A percentile compares a stretch with the other conserved stretches of the same genome.
Conservation (phyloP, 1,284 basidiomycete species). For the Rhodotorula sp. region DNA sequence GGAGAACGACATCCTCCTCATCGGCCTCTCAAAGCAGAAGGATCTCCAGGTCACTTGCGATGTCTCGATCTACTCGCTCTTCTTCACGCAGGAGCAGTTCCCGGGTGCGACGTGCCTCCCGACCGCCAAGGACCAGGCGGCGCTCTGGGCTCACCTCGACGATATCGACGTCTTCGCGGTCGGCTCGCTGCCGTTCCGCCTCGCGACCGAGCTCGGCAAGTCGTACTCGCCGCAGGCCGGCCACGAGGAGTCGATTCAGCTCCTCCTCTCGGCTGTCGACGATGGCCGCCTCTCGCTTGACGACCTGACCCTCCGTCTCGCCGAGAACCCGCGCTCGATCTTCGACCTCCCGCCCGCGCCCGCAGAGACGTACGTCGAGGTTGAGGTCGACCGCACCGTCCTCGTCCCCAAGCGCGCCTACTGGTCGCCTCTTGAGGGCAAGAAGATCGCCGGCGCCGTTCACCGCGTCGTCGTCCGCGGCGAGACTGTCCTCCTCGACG, state of each 20-base stretch:
- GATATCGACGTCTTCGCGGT: constrained; percentile 90
- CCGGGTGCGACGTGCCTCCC: constrained; percentile 70
- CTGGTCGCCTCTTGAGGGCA: constrained; percentile 85
- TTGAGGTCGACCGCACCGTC: constrained; percentile 78
- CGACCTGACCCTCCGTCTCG: constrained; percentile 75
- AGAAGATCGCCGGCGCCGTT: constrained; percentile 69
- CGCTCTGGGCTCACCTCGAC: constrained; percentile 83
- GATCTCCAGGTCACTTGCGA: constrained; percentile 94
- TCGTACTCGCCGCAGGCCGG: constrained; percentile 72
- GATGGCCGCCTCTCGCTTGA: constrained; percentile 78
- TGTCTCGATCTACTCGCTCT: constrained; percentile 87
- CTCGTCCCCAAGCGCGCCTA: constrained; percentile 51
- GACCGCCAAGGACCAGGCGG: constrained; percentile 72
- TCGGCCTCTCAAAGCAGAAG: constrained; percentile 92
- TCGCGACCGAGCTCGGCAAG: constrained; percentile 70
- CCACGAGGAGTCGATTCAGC: constrained; percentile 81
- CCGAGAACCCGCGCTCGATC: constrained; percentile 90
- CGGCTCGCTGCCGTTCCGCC: constrained; percentile 76
- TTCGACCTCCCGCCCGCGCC: constrained; percentile 85
- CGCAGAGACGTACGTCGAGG: constrained; percentile 84
- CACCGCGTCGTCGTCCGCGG: constrained; percentile 91
- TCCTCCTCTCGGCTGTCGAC: constrained; percentile 83
- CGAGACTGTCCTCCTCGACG: constrained; percentile 90
- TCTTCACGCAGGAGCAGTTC: constrained; percentile 80
- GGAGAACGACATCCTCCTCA: constrained; percentile 84